Conservation (phyloP, 1,139 yeast genomes). For the Pichia sp. region DNA sequence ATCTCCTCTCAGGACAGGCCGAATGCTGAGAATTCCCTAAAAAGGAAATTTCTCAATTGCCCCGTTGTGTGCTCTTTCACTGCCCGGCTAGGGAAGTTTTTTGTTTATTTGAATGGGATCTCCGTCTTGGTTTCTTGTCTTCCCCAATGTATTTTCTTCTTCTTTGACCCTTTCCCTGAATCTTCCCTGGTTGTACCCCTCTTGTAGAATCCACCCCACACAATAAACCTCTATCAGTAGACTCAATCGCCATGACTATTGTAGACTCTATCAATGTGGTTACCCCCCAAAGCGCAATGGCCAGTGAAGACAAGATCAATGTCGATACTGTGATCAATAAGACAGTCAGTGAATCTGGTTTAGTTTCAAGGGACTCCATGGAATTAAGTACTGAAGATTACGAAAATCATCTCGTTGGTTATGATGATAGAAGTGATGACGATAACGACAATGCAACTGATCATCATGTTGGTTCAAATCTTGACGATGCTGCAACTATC, state of each 20-base stretch:
- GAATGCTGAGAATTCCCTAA: too few species aligned
- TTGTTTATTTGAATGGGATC: too few species aligned
- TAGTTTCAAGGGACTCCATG: slow-evolving; percentile 2
- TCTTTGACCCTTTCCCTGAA: too few species aligned
- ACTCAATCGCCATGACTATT: slow-evolving; percentile 6
- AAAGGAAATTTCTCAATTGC: too few species aligned
- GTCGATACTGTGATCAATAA: slow-evolving; percentile 14
- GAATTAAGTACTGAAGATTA: background rate
- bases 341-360: slow-evolving; percentile 1
- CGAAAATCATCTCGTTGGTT: background rate
- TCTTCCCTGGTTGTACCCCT: too few species aligned
- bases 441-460: slow-evolving; percentile 11
- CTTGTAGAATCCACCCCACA: too few species aligned
- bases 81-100: too few species aligned
- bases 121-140: too few species aligned
- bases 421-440: background rate
- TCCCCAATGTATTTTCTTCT: too few species aligned
- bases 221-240: too few species aligned
- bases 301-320: slow-evolving; percentile 20
- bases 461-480: slow-evolving; percentile 3
- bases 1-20: too few species aligned
- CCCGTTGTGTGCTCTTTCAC: too few species aligned
- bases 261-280: slow-evolving; percentile 25
- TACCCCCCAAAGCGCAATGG: slow-evolving; percentile 16
- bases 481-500: slow-evolving; percentile 12